Evolutionary conservation across 495 filamentous ascomycete genomes (phyloP).

Genomic region (Aspergillus avenaceus): DNA sequence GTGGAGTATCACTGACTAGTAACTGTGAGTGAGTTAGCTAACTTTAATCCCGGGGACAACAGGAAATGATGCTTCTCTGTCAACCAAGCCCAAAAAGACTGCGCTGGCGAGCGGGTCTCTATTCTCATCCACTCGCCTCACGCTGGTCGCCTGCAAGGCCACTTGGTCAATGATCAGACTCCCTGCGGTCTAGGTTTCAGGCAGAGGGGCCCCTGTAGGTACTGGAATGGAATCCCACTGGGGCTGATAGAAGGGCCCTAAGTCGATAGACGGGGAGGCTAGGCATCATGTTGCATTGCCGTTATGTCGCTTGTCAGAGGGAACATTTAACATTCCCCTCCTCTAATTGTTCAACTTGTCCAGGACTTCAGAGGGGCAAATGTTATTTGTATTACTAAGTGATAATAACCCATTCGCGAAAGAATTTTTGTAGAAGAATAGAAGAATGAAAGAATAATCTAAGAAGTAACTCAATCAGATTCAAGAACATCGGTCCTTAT

Average conservation of each 20-base stretch:
- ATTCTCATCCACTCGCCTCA: slow-evolving; percentile 22
- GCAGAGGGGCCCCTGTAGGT: slow-evolving; percentile 18
- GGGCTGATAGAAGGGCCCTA: slow-evolving; percentile 6
- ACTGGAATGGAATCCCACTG: slow-evolving; percentile 10
- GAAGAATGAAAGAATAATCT: too few relatives aligned
- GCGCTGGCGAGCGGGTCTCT: slow-evolving; percentile 23
- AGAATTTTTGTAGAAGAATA: too few relatives aligned
- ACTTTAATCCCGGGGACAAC: slow-evolving; percentile 13
- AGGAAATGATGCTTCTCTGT: slow-evolving; percentile 11
- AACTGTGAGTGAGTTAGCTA: slow-evolving; percentile 16
- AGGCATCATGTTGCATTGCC: too few relatives aligned
- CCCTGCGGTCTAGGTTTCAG: slow-evolving; percentile 8
- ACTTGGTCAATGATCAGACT: slow-evolving; percentile 16
- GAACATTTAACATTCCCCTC: too few relatives aligned
- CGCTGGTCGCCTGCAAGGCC: slow-evolving; percentile 21
- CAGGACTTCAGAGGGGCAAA: too few relatives aligned
- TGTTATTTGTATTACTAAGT: too few relatives aligned
- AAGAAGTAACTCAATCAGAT: too few relatives aligned
- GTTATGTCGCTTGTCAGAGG: too few relatives aligned
- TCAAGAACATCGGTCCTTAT: too few relatives aligned
- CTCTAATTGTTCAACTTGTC: too few relatives aligned
- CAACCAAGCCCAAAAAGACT: slow-evolving; percentile 5
- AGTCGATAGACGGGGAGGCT: slow-evolving; percentile 6
- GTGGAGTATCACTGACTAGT: slow-evolving; percentile 12
- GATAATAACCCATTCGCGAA: too few relatives aligned